These are phyloP conservation scores for Erigeron canadensis DNA, from an alignment of 129 eudicot genomes.

Conservation along the genomic window DNA sequence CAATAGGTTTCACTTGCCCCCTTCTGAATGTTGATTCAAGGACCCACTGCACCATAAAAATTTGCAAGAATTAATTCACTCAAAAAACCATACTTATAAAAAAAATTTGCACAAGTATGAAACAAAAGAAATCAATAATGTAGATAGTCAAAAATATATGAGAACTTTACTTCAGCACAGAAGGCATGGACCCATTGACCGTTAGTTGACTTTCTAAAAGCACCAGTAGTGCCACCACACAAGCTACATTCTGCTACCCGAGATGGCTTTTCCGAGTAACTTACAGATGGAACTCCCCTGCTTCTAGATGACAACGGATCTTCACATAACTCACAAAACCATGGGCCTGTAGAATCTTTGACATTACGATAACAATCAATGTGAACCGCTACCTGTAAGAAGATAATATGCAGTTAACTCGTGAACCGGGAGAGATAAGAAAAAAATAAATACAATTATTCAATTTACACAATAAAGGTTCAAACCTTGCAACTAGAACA, in stretches of 20 bases:
- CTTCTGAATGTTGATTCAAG: conserved; percentile 79
- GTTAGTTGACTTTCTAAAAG: conserved; percentile 86
- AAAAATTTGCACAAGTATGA: not conserved
- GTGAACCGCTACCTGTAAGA: conserved; percentile 87
- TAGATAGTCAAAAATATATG: conserved; percentile 16
- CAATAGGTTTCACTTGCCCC: conserved; percentile 79
- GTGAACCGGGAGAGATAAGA: not conserved
- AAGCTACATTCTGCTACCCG: conserved; percentile 67
- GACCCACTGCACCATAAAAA: conserved; percentile 68
- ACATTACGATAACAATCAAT: conserved; percentile 84
- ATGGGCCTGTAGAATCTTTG: conserved; percentile 82
- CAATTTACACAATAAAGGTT: conserved; percentile 5
- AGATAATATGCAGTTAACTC: conserved; percentile 12
- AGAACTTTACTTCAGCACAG: conserved; percentile 83
- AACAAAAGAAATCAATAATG: not conserved
- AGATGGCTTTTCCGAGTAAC: conserved; percentile 26
- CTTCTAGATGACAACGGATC: conserved; percentile 57
- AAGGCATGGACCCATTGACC: conserved; percentile 98
- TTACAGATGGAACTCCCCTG: conserved; percentile 43
- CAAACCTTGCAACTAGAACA: conserved; percentile 95
- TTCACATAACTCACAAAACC: conserved; percentile 97
- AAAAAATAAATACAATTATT: not conserved
- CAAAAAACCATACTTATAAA: not conserved
- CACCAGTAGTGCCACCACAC: conserved; percentile 85
- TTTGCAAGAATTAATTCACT: conserved; percentile 17